Evolutionary conservation across 1,139 yeast species (phyloP).

Genomic region (Yamadazyma diddensiae): DNA sequence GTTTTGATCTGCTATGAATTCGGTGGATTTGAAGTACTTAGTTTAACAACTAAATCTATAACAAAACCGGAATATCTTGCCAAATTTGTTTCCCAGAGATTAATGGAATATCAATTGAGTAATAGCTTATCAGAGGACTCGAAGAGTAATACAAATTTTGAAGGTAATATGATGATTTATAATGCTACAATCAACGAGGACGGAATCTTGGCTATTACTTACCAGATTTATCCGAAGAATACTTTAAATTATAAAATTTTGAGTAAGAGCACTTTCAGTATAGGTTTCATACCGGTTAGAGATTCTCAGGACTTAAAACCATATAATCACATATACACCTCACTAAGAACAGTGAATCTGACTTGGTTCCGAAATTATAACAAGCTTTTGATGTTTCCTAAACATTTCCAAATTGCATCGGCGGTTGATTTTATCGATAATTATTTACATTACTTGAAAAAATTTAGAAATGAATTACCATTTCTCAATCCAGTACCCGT

Average conservation of each 20-base stretch:
- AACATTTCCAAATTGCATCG: conserved; percentile 13
- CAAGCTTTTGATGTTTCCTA: conserved; percentile 21
- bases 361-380: conserved; percentile 14
- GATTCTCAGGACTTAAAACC: background rate
- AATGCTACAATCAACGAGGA: conserved; percentile 21
- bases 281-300: conserved; percentile 20
- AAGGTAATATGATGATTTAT: conserved; percentile 27
- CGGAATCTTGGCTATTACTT: conserved; percentile 25
- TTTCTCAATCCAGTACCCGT: conserved; percentile 1
- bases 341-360: conserved; percentile 15
- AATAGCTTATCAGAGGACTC: conserved; percentile 19
- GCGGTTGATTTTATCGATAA: conserved; percentile 13
- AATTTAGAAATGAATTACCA: conserved; percentile 15
- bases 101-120: conserved; percentile 28
- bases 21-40: conserved; percentile 25
- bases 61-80: conserved; percentile 3
- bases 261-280: conserved; percentile 23
- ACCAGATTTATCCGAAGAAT: conserved; percentile 28
- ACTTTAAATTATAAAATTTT: conserved; percentile 28
- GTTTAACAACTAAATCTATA: conserved; percentile 6
- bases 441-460: conserved; percentile 19
- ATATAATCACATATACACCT: conserved; percentile 8
- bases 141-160: conserved; percentile 20
- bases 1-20: conserved; percentile 24
- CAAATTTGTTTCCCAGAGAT: conserved; percentile 19